Conservation (phyloP, 805 yeast genomes). For the Clavispora asparagi region DNA sequence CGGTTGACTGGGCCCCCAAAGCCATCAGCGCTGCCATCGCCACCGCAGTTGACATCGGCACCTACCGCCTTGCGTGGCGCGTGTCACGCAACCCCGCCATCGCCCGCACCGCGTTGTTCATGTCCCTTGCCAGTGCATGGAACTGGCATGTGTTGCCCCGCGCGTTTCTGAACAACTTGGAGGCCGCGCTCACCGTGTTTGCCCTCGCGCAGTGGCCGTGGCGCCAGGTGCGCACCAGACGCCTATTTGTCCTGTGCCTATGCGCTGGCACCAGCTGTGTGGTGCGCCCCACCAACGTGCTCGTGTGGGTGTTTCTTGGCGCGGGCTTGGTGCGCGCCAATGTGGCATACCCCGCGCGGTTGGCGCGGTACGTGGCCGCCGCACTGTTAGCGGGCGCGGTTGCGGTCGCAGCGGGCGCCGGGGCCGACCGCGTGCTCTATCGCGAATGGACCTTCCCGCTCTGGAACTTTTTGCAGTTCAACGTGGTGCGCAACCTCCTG, state of each 20-base stretch:
- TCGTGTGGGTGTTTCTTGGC: conserved; percentile 73
- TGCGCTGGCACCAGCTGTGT: conserved; percentile 62
- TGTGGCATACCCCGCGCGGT: conserved; percentile 2
- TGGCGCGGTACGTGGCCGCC: conserved; percentile 7
- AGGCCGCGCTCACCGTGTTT: conserved; percentile 60
- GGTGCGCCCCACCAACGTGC: conserved; percentile 77
- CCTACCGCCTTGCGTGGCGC: conserved; percentile 42
- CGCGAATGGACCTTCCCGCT: conserved; percentile 54
- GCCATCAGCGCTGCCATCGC: conserved; percentile 65
- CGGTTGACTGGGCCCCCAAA: conserved; percentile 56
- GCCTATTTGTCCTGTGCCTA: conserved; percentile 33
- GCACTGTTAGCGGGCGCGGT: conserved; percentile 33
- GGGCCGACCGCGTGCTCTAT: conserved; percentile 56
- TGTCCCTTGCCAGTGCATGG: conserved; percentile 64
- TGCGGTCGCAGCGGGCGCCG: conserved; percentile 17
- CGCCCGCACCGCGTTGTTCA: conserved; percentile 39
- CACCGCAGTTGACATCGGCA: conserved; percentile 62
- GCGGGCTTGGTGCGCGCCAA: conserved; percentile 14
- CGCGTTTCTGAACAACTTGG: conserved; percentile 81
- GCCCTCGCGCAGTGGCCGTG: conserved; percentile 75
- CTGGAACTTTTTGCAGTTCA: conserved; percentile 68
- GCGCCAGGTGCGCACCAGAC: conserved; percentile 21
- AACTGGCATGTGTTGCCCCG: conserved; percentile 79
- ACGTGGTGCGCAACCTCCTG: conserved; percentile 66
- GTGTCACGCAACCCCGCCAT: conserved; percentile 28